Percentiles rank a stretch among this genome's conserved stretches.
Conservation (phyloP, 345 rosid genomes). For the Camelina laxa region DNA sequence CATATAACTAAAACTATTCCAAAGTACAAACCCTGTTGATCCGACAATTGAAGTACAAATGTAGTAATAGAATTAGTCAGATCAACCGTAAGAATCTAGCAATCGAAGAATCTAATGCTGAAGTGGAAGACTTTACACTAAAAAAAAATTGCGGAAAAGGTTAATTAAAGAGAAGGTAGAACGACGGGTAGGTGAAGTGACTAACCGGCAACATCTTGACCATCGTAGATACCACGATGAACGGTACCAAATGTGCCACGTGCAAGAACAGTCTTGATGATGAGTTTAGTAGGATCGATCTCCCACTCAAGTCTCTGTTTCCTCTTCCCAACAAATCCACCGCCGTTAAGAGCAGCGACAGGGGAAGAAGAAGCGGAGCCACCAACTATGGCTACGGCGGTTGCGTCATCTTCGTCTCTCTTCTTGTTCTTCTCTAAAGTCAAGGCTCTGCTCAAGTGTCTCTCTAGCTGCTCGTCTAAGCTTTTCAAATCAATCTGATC, state of each 20-base stretch:
- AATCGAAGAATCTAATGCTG: constrained; percentile 14
- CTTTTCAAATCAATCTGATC: constrained; percentile 98
- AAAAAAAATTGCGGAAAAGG: neutral
- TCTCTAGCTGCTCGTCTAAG: constrained; percentile 93
- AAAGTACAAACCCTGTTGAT: constrained; percentile 14
- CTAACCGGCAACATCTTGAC: constrained; percentile 93
- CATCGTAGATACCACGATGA: constrained; percentile 93
- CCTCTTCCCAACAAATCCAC: constrained; percentile 31
- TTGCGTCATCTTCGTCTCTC: constrained; percentile 47
- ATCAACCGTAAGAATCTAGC: constrained; percentile 16
- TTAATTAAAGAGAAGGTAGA: neutral
- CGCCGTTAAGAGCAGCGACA: constrained; percentile 31
- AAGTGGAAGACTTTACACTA: neutral
- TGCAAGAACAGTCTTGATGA: constrained; percentile 84
- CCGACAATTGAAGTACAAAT: neutral
- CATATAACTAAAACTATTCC: constrained; percentile 1
- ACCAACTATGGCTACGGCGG: constrained; percentile 18
- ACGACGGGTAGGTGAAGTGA: constrained; percentile 17
- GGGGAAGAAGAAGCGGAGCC: constrained; percentile 32
- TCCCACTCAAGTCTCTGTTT: constrained; percentile 84
- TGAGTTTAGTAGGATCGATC: constrained; percentile 90
- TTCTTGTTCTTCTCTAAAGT: constrained; percentile 66
- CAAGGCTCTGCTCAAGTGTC: constrained; percentile 72
- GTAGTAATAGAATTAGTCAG: neutral
- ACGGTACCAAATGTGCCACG: constrained; percentile 98